These are phyloP conservation scores for Sporothrix brunneoviolacea DNA, from an alignment of 2,329 filamentous ascomycete genomes.

Conservation along the genomic window DNA sequence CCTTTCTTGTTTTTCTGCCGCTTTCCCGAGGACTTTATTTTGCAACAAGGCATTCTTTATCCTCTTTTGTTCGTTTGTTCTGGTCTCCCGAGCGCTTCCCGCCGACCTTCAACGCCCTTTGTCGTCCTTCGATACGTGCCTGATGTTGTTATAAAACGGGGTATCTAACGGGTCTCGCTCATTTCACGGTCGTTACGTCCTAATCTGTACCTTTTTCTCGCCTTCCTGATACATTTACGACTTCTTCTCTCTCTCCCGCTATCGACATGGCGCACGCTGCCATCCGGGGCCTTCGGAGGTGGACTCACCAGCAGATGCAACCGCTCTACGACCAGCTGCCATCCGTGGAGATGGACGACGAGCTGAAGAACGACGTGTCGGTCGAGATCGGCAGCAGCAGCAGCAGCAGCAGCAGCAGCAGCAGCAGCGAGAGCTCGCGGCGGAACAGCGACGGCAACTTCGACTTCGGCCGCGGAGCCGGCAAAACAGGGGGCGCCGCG, in stretches of 20 bases:
- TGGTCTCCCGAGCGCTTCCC: no score
- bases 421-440: not conserved
- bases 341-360: not conserved
- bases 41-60: no score
- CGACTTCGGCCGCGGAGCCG: not conserved
- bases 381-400: not conserved
- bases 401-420: not conserved
- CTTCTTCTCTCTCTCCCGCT: not conserved
- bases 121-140: no score
- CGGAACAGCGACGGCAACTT: not conserved
- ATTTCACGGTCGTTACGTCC: no score
- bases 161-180: no score
- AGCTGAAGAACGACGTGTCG: not conserved
- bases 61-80: no score
- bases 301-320: not conserved
- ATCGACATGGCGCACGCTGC: conserved; percentile 1
- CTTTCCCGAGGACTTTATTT: no score
- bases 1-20: no score
- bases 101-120: no score
- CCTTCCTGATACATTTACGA: not conserved
- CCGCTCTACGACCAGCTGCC: conserved; percentile 5
- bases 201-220: not conserved
- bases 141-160: no score
- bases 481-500: no score
- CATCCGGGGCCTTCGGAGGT: conserved; percentile 4